Evolutionary conservation across 1,139 yeast species (phyloP).

Genomic region (Candida mesenterica): DNA sequence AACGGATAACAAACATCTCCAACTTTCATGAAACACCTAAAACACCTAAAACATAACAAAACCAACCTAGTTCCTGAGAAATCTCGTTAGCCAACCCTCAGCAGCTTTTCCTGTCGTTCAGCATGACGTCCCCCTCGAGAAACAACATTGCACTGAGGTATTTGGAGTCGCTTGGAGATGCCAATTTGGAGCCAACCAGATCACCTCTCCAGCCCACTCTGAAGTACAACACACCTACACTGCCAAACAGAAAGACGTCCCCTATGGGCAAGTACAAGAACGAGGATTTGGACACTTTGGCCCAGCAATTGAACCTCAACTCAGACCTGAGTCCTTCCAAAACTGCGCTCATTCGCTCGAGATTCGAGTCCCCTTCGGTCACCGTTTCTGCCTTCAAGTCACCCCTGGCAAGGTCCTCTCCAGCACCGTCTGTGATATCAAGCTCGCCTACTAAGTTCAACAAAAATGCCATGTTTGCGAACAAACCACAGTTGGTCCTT

Average conservation of each 20-base stretch:
- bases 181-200: slow-evolving; percentile 17
- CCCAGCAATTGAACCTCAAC: slow-evolving; percentile 31
- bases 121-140: slow-evolving; percentile 24
- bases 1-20: too few relatives aligned
- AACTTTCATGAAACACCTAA: too few relatives aligned
- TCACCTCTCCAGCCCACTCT: slow-evolving; percentile 34
- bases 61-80: too few relatives aligned
- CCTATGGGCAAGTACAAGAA: slow-evolving; percentile 18
- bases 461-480: slow-evolving; percentile 2
- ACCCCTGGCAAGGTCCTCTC: slow-evolving; percentile 16
- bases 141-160: slow-evolving; percentile 35
- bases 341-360: slow-evolving; percentile 31
- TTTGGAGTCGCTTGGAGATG: slow-evolving; percentile 30
- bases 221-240: slow-evolving; percentile 22
- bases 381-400: slow-evolving; percentile 45
- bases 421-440: slow-evolving; percentile 19
- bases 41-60: too few relatives aligned
- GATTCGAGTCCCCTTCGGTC: slow-evolving; percentile 45
- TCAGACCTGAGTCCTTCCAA: slow-evolving; percentile 31
- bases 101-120: not conserved
- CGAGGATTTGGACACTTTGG: slow-evolving; percentile 40
- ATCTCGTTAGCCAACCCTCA: too few relatives aligned
- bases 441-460: slow-evolving; percentile 10
- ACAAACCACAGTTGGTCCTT: slow-evolving; percentile 14
- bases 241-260: slow-evolving; percentile 8